Percentiles rank a stretch among this genome's conserved stretches.
Evolutionary conservation across 176 grass and related monocot species (phyloP).

Genomic region (Rhynchospora breviuscula): DNA sequence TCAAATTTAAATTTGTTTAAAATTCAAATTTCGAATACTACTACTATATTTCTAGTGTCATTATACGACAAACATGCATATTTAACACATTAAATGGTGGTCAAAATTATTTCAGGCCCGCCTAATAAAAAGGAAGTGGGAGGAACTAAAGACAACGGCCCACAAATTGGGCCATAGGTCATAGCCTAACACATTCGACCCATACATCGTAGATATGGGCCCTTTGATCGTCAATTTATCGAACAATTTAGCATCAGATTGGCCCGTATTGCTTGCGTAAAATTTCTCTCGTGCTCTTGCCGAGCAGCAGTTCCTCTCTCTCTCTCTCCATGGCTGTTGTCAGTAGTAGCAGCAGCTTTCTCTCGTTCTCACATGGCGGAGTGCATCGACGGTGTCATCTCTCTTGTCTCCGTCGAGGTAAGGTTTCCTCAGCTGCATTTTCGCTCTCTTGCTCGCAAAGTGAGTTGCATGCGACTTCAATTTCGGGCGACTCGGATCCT

Average conservation of each 20-base stretch:
- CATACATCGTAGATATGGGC: not conserved
- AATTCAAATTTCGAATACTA: too few species aligned
- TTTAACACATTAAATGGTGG: too few species aligned
- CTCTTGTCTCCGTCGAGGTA: constrained; percentile 15
- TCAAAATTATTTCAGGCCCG: too few species aligned
- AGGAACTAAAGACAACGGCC: not conserved
- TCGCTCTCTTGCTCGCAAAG: constrained; percentile 15
- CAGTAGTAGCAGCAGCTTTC: constrained; percentile 17
- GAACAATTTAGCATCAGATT: not conserved
- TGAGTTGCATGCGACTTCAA: not conserved
- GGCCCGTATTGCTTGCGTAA: not conserved
- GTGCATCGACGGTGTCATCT: not conserved
- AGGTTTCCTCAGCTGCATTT: not conserved
- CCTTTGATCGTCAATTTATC: not conserved
- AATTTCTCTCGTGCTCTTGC: not conserved
- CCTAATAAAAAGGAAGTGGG: not conserved
- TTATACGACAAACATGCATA: too few species aligned
- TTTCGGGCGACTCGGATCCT: constrained; percentile 27
- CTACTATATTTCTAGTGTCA: too few species aligned
- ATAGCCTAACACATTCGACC: not conserved
- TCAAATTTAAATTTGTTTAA: too few species aligned
- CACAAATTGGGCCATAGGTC: not conserved
- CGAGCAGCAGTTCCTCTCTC: not conserved
- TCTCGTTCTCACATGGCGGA: constrained; percentile 27
- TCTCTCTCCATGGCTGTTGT: constrained; percentile 31